phyloP scores from a whole-genome alignment of 2,329 filamentous ascomycete genomes.

The Ophiostoma australiae region DNA sequence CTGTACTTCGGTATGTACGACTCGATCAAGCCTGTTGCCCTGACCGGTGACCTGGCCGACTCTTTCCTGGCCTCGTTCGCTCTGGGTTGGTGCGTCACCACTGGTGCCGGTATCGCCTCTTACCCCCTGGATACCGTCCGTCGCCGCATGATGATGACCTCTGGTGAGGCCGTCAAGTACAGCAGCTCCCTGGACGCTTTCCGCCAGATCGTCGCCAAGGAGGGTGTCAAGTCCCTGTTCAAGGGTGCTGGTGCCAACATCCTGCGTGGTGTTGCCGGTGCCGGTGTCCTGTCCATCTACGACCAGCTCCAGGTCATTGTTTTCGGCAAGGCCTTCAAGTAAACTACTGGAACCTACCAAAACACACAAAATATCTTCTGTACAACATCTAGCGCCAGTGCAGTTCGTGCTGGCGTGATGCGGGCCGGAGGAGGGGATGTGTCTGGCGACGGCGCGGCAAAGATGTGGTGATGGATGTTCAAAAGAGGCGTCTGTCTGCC shows the following conservation, averaged over 20 bases:
- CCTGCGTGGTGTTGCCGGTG: conserved; percentile 99
- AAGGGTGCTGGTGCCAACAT: conserved; percentile 99
- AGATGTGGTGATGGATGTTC: not conserved
- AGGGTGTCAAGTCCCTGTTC: conserved; percentile 99
- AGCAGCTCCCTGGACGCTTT: conserved; percentile 91
- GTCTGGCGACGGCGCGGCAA: not conserved
- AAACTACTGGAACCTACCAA: conserved; percentile 43
- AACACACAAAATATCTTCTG: conserved; percentile 25
- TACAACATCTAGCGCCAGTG: not conserved
- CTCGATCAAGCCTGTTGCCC: conserved; percentile 98
- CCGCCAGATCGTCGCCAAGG: conserved; percentile 93
- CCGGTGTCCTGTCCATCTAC: conserved; percentile 99
- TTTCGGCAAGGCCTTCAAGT: conserved; percentile 99
- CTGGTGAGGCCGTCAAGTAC: conserved; percentile 98
- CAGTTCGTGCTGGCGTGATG: conserved; percentile 2
- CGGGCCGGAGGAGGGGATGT: not conserved
- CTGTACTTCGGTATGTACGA: conserved; percentile 99
- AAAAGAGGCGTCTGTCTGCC: not conserved
- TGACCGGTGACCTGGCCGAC: conserved; percentile 84
- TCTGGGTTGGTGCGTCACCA: conserved; percentile 99
- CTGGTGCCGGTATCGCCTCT: conserved; percentile 99
- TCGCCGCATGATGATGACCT: conserved; percentile 99
- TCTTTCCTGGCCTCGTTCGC: conserved; percentile 99
- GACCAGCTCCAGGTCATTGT: conserved; percentile 98
- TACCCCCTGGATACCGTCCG: conserved; percentile 99